Conservation (phyloP, 257 asterid genomes). For the Misopates orontium region DNA sequence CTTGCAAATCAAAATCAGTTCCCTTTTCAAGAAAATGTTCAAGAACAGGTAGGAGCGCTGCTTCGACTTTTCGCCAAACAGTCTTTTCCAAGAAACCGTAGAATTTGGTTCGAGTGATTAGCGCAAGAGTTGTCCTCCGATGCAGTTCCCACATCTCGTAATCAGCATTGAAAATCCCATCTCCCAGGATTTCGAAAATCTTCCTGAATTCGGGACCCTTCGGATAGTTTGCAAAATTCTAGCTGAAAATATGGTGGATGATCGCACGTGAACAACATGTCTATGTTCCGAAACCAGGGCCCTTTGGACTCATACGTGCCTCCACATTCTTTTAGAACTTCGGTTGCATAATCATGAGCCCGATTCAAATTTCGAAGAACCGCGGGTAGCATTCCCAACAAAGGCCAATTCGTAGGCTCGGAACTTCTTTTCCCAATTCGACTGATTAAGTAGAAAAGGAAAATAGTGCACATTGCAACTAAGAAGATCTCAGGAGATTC, state of each 20-base stretch:
- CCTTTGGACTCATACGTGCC: slow-evolving; percentile 25
- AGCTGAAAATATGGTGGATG: slow-evolving; percentile 29
- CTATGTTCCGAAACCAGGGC: slow-evolving; percentile 15
- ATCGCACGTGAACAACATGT: slow-evolving; percentile 27
- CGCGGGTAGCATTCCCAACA: slow-evolving; percentile 31
- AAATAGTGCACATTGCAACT: background rate
- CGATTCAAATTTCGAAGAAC: slow-evolving; percentile 11
- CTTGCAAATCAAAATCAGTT: slow-evolving; percentile 1
- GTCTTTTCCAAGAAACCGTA: background rate
- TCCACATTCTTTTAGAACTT: slow-evolving; percentile 19
- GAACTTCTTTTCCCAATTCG: background rate
- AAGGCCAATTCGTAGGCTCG: slow-evolving; percentile 27
- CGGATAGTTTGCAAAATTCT: slow-evolving; percentile 32
- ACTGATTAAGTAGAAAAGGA: background rate
- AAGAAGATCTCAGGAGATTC: slow-evolving; percentile 1
- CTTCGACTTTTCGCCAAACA: background rate
- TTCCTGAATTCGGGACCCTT: slow-evolving; percentile 29
- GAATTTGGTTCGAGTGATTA: background rate
- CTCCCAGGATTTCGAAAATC: slow-evolving; percentile 28
- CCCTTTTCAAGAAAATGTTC: background rate
- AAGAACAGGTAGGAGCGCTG: background rate
- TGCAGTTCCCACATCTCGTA: slow-evolving; percentile 17
- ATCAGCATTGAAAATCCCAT: slow-evolving; percentile 34
- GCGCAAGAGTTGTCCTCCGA: background rate
- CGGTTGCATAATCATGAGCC: slow-evolving; percentile 9